Percentiles rank a stretch among this genome's conserved stretches.
Conservation (phyloP, 176 grass and related monocot species). For the Carex scoparia region DNA sequence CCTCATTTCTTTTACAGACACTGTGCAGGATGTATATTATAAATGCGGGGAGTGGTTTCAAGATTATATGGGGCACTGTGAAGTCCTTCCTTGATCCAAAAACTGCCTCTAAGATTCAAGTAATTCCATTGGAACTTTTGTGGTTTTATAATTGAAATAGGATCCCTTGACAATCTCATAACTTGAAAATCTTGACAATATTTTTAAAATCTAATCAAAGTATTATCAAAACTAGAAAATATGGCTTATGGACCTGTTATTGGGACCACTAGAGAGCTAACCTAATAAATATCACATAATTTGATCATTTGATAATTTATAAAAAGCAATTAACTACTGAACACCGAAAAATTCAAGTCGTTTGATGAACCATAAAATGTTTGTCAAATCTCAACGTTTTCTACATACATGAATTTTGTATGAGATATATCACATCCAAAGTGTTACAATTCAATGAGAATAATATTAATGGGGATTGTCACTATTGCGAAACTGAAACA, state of each 20-base stretch:
- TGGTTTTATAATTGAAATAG: slow-evolving; percentile 7
- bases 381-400: slow-evolving; percentile 1
- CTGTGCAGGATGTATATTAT: slow-evolving; percentile 66
- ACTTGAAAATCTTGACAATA: slow-evolving; percentile 10
- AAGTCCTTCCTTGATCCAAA: slow-evolving; percentile 97
- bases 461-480: background rate
- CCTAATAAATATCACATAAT: no score
- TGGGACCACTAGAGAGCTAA: no score
- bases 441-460: background rate
- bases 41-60: slow-evolving; percentile 94
- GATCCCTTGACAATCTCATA: background rate
- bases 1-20: slow-evolving; percentile 54
- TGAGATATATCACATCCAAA: background rate
- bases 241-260: background rate
- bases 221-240: background rate
- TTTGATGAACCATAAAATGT: background rate
- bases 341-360: background rate
- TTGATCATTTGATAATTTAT: no score
- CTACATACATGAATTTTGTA: background rate
- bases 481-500: background rate
- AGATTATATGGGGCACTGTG: slow-evolving; percentile 82
- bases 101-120: slow-evolving; percentile 95
- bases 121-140: slow-evolving; percentile 24
- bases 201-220: background rate
- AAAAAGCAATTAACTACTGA: background rate